These are phyloP conservation scores for Brassica incana DNA, from an alignment of 345 rosid species.

Conservation along the genomic window DNA sequence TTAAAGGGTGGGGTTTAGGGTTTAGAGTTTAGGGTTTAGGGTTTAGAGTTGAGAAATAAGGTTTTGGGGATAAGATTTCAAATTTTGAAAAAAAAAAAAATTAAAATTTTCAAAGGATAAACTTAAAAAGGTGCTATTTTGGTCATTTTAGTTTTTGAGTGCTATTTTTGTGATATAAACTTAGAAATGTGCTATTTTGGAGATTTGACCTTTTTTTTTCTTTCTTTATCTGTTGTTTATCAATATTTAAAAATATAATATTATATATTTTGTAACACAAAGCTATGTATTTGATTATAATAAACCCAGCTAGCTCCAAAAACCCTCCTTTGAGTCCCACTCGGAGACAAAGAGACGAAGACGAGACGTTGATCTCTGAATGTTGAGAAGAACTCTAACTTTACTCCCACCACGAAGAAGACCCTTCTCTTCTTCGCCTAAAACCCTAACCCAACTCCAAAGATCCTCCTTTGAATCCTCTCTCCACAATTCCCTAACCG, in stretches of 20 bases:
- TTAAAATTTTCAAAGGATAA: no score
- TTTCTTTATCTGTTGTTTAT: not conserved
- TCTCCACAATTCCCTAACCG: constrained; percentile 56
- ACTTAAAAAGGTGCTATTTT: no score
- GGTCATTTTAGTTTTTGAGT: no score
- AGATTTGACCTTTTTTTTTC: no score
- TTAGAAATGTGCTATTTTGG: no score
- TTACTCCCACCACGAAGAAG: constrained; percentile 23
- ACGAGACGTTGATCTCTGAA: constrained; percentile 28
- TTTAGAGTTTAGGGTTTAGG: no score
- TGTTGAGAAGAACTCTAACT: constrained; percentile 41
- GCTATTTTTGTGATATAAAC: no score
- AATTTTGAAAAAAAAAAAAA: no score
- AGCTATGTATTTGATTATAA: not conserved
- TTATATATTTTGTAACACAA: no score
- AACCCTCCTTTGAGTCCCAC: not conserved
- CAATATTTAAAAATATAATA: not conserved
- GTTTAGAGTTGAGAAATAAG: no score
- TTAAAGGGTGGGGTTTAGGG: no score
- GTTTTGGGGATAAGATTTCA: no score
- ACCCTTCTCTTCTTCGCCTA: constrained; percentile 34
- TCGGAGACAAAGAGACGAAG: not conserved
- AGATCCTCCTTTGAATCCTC: constrained; percentile 50
- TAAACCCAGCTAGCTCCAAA: not conserved
- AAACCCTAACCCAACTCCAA: constrained; percentile 51